Percentiles rank a stretch among this genome's conserved stretches.
phyloP scores from a whole-genome alignment of 2,329 filamentous ascomycete genomes.

The Sporothrix dimorphospora region DNA sequence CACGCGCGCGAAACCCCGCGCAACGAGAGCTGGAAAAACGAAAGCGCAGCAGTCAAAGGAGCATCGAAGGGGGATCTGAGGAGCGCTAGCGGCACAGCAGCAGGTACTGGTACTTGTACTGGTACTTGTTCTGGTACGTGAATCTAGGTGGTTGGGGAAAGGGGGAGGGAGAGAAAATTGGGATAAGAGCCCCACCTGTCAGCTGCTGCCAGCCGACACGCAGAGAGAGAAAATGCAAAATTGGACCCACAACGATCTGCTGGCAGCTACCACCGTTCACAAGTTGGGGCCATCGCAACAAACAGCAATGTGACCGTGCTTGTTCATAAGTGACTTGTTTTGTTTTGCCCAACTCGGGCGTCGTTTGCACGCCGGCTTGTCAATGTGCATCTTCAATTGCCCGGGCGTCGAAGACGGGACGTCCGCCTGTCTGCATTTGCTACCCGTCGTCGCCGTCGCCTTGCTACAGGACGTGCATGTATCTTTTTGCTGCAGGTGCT shows the following conservation, averaged over 20 bases:
- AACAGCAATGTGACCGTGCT: too few species aligned
- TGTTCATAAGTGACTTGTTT: background rate
- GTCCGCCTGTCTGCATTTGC: background rate
- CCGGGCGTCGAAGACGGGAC: background rate
- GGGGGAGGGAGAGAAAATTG: background rate
- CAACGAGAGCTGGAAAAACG: background rate
- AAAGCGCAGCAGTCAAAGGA: background rate
- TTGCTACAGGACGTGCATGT: background rate
- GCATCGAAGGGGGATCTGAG: background rate
- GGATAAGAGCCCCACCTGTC: background rate
- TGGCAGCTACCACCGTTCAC: background rate
- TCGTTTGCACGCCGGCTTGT: background rate
- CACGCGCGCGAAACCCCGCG: constrained; percentile 13
- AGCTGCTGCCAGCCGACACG: constrained; percentile 16
- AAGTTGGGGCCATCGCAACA: too few species aligned
- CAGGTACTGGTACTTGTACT: background rate
- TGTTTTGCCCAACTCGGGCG: background rate
- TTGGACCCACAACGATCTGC: background rate
- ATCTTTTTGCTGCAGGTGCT: background rate
- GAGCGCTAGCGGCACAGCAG: constrained; percentile 16
- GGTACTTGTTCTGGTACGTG: background rate
- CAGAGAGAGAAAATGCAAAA: background rate
- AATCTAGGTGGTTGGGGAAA: constrained; percentile 13
- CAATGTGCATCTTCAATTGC: background rate
- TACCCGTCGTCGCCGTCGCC: background rate